Evolutionary conservation across 495 filamentous ascomycete genomes (phyloP), one percentile per base, ranked within the genome.

Genomic region (Aspergillus indologenus): DNA sequence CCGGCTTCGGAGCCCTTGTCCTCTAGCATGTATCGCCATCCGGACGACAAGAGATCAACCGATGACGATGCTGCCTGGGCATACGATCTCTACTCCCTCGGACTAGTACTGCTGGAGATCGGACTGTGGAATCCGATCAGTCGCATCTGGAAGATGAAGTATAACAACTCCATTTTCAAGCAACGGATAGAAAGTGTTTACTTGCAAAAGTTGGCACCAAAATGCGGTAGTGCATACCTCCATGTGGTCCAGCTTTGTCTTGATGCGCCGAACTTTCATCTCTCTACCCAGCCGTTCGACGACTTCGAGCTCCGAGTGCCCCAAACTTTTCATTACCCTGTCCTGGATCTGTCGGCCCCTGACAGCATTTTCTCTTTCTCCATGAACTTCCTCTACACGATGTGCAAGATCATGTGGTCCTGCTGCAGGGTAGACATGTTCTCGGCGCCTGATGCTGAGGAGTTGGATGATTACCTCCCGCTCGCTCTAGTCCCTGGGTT

Each of bases 121-220:
- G 92, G 92, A 23, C 78, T 96, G 1, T 97, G 92, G 92, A 85
- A 83, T n/a, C 86, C 88, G 3, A 78, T 96, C 42, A 81, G 82
- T 55, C 81, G 81, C 31, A 65, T 87, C 18, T 88, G 82, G 83
- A 89, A 89, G 63, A 70, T 81, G 63, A 86, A 86, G 64, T 89
- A 89, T 67, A 79, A 79, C 49, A 78, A 80, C 14, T 72, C 75
- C n/a, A 81, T 83, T 68, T 88, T 88, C 75, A 86, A 86, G 62
- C 73, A 79, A 20, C 76, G 84, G 22, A 74, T 88, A 20, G 83
- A 88, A 62, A 81, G 78, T 59, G 74, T 85, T 14, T 88, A 84
- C 56, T 76, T 85, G 42, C 81, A 86, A 42, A 84, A 88, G 57
- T 72, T 92, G 24, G 86, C 82, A 1, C 82, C 85, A n/a, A 81